Evolutionary conservation across 2,329 filamentous ascomycete species (phyloP).

Genomic region (Ceratocystis smalleyi): DNA sequence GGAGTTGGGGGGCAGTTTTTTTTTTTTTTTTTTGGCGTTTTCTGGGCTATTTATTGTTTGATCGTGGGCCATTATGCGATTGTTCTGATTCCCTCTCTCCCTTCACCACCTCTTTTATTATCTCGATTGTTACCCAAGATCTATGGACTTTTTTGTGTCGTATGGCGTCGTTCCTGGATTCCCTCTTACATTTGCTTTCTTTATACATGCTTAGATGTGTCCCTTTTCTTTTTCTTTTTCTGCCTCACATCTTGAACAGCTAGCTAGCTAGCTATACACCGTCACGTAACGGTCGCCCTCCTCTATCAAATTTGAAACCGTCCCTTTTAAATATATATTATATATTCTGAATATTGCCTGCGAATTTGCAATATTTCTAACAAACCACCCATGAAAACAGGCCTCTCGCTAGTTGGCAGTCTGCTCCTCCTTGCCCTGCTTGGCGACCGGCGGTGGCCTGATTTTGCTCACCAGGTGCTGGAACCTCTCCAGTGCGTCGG

Average conservation of each 20-base stretch:
- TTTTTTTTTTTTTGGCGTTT: constrained; percentile 5
- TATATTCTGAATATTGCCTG: background rate
- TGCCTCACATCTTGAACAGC: background rate
- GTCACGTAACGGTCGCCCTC: no score
- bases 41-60: background rate
- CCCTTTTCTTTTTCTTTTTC: background rate
- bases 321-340: no score
- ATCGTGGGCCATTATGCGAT: background rate
- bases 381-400: background rate
- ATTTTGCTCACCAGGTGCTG: background rate
- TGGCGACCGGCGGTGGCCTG: background rate
- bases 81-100: background rate
- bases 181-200: background rate
- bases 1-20: constrained; percentile 1
- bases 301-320: no score
- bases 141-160: no score
- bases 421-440: background rate
- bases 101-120: background rate
- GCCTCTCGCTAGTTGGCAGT: background rate
- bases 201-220: background rate
- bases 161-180: no score
- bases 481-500: background rate
- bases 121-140: background rate
- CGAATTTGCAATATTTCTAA: background rate
- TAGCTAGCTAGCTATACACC: no score